Conservation (phyloP, 2,329 filamentous ascomycete genomes). For the Cladophialophora exuberans region DNA sequence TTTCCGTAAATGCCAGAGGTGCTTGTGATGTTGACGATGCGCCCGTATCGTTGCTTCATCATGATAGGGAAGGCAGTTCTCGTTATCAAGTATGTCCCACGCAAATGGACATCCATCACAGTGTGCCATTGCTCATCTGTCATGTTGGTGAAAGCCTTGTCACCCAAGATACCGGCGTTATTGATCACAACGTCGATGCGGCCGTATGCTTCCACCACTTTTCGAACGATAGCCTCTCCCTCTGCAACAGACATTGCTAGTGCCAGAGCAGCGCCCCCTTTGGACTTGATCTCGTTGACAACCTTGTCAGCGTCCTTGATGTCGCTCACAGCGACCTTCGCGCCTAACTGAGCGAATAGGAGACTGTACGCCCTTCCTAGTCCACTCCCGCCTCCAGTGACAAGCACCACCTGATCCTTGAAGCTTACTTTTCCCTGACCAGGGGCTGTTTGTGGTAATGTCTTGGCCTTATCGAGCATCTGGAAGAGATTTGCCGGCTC, state of each 20-base stretch:
- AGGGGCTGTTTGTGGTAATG: slow-evolving; percentile 70
- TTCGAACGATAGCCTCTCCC: slow-evolving; percentile 86
- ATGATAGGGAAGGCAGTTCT: slow-evolving; percentile 98
- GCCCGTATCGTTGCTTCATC: slow-evolving; percentile 97
- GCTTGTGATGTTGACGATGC: slow-evolving; percentile 93
- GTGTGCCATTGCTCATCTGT: slow-evolving; percentile 90
- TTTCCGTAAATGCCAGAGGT: slow-evolving; percentile 98
- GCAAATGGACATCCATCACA: slow-evolving; percentile 87
- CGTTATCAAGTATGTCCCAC: slow-evolving; percentile 92
- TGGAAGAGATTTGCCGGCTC: slow-evolving; percentile 85
- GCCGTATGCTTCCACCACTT: slow-evolving; percentile 87
- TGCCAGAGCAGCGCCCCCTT: slow-evolving; percentile 84
- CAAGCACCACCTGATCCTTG: slow-evolving; percentile 78
- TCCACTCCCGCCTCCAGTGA: slow-evolving; percentile 84
- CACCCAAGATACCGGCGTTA: slow-evolving; percentile 94
- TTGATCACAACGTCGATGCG: slow-evolving; percentile 94
- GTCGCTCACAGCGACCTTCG: slow-evolving; percentile 90
- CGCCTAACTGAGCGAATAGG: slow-evolving; percentile 80
- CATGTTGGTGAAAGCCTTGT: slow-evolving; percentile 99
- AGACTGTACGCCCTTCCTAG: slow-evolving; percentile 87
- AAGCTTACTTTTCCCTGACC: slow-evolving; percentile 74
- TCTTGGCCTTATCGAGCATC: slow-evolving; percentile 78
- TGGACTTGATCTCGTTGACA: slow-evolving; percentile 86
- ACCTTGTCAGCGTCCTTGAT: slow-evolving; percentile 84
- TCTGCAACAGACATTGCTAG: slow-evolving; percentile 93